Conservation (phyloP, 2,329 filamentous ascomycete genomes). For the Pseudogymnoascus sp. region DNA sequence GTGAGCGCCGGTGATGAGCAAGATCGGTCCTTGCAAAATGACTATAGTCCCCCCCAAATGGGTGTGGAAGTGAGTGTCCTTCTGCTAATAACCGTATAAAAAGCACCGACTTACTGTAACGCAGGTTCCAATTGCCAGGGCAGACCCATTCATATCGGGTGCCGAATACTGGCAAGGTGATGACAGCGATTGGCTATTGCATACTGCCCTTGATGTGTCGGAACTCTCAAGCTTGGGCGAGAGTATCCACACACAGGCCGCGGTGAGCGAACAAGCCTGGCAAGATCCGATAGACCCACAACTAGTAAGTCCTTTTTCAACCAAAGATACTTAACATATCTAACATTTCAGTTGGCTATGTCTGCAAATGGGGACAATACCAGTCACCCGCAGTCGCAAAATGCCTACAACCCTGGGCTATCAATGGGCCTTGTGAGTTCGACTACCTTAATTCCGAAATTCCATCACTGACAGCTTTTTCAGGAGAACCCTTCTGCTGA, state of each 20-base stretch:
- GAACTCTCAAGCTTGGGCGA: neutral
- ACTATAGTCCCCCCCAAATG: neutral
- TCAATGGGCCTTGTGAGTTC: neutral
- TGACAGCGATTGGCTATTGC: neutral
- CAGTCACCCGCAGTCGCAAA: neutral
- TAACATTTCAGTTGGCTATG: neutral
- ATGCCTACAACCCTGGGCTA: neutral
- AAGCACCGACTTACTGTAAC: neutral
- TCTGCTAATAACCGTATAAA: neutral
- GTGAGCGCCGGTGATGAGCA: slow-evolving; percentile 1
- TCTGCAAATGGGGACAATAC: neutral
- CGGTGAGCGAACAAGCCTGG: neutral
- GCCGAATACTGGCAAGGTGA: neutral
- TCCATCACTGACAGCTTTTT: neutral
- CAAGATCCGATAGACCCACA: neutral
- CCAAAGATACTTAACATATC: neutral
- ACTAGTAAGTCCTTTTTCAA: neutral
- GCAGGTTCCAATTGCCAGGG: neutral
- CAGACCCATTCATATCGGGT: neutral
- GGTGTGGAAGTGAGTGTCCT: neutral
- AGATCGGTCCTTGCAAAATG: neutral
- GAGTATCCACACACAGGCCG: neutral
- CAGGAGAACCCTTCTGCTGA: neutral
- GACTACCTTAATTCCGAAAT: neutral
- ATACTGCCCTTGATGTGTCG: neutral